Evolutionary conservation across 176 grass and related monocot species (phyloP).

Genomic region (Avena sativa): DNA sequence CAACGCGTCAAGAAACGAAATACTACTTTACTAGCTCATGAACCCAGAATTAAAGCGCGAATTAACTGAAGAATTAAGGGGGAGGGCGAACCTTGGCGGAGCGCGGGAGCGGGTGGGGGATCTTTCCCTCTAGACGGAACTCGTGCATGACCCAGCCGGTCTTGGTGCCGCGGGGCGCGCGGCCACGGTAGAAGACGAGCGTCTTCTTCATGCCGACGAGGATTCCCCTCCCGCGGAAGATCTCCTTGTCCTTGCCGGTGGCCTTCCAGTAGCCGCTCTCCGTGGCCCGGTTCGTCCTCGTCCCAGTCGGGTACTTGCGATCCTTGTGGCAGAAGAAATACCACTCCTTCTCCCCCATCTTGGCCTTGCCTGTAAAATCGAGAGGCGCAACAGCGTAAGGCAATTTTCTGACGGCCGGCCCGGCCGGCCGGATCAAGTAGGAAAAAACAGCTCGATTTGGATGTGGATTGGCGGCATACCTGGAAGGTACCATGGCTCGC

Average conservation of each 20-base stretch:
- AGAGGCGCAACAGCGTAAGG: neutral
- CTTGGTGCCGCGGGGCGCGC: conserved; percentile 86
- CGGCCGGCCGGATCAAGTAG: neutral
- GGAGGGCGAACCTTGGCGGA: conserved; percentile 62
- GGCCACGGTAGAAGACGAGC: conserved; percentile 96
- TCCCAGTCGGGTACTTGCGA: conserved; percentile 96
- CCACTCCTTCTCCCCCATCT: conserved; percentile 95
- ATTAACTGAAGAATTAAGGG: neutral
- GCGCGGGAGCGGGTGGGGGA: conserved; percentile 54
- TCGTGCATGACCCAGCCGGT: conserved; percentile 97
- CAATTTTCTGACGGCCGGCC: neutral
- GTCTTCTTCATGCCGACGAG: conserved; percentile 99
- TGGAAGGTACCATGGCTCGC: conserved; percentile 94
- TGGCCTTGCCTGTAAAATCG: conserved; percentile 59
- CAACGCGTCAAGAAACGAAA: neutral
- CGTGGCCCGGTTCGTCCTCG: conserved; percentile 89
- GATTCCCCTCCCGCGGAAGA: conserved; percentile 57
- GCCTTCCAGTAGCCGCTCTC: conserved; percentile 96
- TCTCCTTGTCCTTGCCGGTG: conserved; percentile 99
- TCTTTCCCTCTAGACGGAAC: conserved; percentile 78
- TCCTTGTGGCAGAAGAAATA: conserved; percentile 96
- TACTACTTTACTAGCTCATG: neutral
- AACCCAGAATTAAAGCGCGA: conserved; percentile 5
- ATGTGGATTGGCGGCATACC: conserved; percentile 36
- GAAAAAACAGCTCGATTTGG: neutral